These are phyloP conservation scores for Mercurialis annua DNA, from an alignment of 345 rosid genomes.

Conservation along the genomic window DNA sequence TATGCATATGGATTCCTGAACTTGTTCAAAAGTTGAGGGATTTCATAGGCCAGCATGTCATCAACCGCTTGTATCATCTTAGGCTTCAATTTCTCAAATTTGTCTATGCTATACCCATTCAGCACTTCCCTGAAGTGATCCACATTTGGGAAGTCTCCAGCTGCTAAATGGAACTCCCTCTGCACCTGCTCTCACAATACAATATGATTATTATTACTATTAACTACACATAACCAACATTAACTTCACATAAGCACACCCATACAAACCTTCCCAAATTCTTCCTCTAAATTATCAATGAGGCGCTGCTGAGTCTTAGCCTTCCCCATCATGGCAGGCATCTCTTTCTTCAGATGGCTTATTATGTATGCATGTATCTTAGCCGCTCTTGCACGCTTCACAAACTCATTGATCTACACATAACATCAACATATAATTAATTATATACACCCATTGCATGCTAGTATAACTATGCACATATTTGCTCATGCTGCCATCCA, in stretches of 20 bases:
- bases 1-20: constrained; percentile 79
- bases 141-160: constrained; percentile 87
- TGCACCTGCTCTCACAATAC: constrained; percentile 53
- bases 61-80: constrained; percentile 88
- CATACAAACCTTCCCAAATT: constrained; percentile 60
- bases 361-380: constrained; percentile 90
- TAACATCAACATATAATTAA: not conserved
- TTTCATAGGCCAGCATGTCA: constrained; percentile 89
- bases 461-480: not conserved
- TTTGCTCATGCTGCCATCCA: not conserved
- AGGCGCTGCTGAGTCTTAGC: constrained; percentile 87
- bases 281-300: constrained; percentile 70
- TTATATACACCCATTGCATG: not conserved
- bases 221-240: not conserved
- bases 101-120: constrained; percentile 73
- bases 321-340: constrained; percentile 95
- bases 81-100: constrained; percentile 86
- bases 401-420: constrained; percentile 80
- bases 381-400: constrained; percentile 95
- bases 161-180: constrained; percentile 76
- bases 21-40: constrained; percentile 73
- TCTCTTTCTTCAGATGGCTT: constrained; percentile 84
- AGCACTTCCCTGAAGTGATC: constrained; percentile 75
- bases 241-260: not conserved
- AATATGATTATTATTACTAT: not conserved